Evolutionary conservation across 2,329 filamentous ascomycete species (phyloP).

Genomic region (Paraphaeosphaeria minitans): DNA sequence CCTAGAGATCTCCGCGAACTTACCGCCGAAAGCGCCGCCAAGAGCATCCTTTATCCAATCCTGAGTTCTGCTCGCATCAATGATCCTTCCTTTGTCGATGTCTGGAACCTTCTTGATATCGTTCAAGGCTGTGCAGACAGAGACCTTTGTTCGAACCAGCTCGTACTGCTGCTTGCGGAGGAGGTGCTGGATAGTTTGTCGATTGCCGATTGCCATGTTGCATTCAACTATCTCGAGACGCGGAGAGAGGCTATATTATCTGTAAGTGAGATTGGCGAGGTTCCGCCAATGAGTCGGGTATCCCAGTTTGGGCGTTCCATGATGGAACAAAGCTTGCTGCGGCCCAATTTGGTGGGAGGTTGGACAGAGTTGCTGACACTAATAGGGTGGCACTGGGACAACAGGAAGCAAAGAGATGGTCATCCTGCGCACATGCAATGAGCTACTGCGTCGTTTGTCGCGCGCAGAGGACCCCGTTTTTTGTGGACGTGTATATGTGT

Average conservation of each 20-base stretch:
- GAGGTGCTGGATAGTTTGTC: constrained; percentile 96
- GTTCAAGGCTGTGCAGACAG: constrained; percentile 86
- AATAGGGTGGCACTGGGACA: constrained; percentile 31
- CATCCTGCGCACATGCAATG: constrained; percentile 93
- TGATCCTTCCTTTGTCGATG: constrained; percentile 75
- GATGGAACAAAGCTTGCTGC: background rate
- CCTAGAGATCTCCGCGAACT: constrained; percentile 61
- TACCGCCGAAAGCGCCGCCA: constrained; percentile 81
- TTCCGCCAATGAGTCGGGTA: background rate
- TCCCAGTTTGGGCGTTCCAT: background rate
- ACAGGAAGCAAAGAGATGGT: constrained; percentile 75
- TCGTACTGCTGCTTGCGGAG: constrained; percentile 90
- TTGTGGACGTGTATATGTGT: constrained; percentile 96
- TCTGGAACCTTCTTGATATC: constrained; percentile 95
- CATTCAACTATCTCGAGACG: constrained; percentile 96
- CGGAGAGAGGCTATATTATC: constrained; percentile 86
- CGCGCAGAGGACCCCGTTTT: constrained; percentile 96
- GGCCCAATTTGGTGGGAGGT: background rate
- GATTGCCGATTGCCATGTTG: constrained; percentile 84
- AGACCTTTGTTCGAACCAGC: constrained; percentile 70
- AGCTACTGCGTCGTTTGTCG: constrained; percentile 90
- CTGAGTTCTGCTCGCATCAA: constrained; percentile 79
- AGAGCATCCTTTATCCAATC: constrained; percentile 77
- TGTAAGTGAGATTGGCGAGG: constrained; percentile 50
- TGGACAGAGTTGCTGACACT: background rate